Conservation (phyloP, 495 filamentous ascomycete genomes). For the Oleoguttula mirabilis region DNA sequence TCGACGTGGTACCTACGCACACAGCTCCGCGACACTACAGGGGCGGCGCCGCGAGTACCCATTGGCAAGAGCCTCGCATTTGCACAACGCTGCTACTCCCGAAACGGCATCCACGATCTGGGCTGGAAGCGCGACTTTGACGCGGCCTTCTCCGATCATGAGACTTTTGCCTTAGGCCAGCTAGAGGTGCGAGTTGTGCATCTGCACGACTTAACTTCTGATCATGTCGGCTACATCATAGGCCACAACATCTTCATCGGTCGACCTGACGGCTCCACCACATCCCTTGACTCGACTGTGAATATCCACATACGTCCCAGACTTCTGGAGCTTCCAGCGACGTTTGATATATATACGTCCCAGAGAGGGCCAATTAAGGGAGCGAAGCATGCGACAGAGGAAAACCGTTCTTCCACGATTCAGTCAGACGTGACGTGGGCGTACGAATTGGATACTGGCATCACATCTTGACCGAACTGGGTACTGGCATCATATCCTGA, state of each 20-base stretch:
- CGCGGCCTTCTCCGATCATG: conserved; percentile 40
- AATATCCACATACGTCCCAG: background rate
- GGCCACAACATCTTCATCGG: conserved; percentile 22
- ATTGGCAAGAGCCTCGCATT: conserved; percentile 44
- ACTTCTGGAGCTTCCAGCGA: background rate
- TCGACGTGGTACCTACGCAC: conserved; percentile 34
- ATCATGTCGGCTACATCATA: conserved; percentile 48
- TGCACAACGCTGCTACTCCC: conserved; percentile 39
- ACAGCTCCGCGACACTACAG: conserved; percentile 35
- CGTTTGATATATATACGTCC: background rate
- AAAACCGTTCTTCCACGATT: too few species aligned
- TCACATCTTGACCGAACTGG: too few species aligned
- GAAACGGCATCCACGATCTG: conserved; percentile 25
- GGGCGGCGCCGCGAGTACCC: conserved; percentile 31
- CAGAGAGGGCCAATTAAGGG: too few species aligned
- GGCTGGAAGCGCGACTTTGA: conserved; percentile 40
- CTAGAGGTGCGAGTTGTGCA: conserved; percentile 12
- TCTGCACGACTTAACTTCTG: conserved; percentile 48
- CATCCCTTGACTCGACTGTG: background rate
- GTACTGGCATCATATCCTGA: too few species aligned
- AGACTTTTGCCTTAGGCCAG: conserved; percentile 28
- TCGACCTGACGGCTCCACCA: background rate
- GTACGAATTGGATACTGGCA: too few species aligned
- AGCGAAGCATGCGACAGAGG: too few species aligned
- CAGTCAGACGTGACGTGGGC: too few species aligned